Percentiles rank a stretch among this genome's conserved stretches.
Conservation (phyloP, 2,329 filamentous ascomycete species). For the Colletotrichum euphorbiae region DNA sequence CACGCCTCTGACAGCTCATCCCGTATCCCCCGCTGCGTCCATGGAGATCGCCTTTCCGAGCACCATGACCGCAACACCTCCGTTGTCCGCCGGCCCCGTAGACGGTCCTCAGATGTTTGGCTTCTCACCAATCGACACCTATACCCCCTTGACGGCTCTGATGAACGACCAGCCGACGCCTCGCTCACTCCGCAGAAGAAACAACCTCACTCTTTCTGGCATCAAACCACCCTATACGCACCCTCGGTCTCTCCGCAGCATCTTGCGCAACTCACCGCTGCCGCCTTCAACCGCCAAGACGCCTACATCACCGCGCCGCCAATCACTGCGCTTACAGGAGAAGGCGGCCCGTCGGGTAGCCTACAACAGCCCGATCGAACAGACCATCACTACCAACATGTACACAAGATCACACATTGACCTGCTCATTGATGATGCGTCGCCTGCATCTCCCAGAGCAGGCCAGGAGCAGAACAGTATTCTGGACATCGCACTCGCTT, state of each 20-base stretch:
- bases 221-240: slow-evolving; percentile 67
- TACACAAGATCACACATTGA: slow-evolving; percentile 74
- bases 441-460: slow-evolving; percentile 57
- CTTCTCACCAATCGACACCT: slow-evolving; percentile 54
- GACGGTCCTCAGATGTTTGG: slow-evolving; percentile 60
- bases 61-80: slow-evolving; percentile 70
- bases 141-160: slow-evolving; percentile 34
- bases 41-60: slow-evolving; percentile 63
- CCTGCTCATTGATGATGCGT: slow-evolving; percentile 68
- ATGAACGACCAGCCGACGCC: slow-evolving; percentile 42
- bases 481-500: slow-evolving; percentile 63
- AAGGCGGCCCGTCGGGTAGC: slow-evolving; percentile 67
- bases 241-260: slow-evolving; percentile 70
- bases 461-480: slow-evolving; percentile 52
- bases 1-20: slow-evolving; percentile 65
- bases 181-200: slow-evolving; percentile 53
- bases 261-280: slow-evolving; percentile 74
- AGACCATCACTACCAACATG: slow-evolving; percentile 72
- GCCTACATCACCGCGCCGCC: slow-evolving; percentile 64
- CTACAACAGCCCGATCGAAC: slow-evolving; percentile 71
- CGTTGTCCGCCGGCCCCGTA: slow-evolving; percentile 64
- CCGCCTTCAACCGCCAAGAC: slow-evolving; percentile 63
- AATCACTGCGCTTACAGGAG: slow-evolving; percentile 66
- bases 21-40: slow-evolving; percentile 59
- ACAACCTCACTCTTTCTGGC: slow-evolving; percentile 46